Evolutionary conservation across 805 yeast species (phyloP), one percentile per base, ranked within the genome.

Genomic region (Helenozyma rhizophorensis): DNA sequence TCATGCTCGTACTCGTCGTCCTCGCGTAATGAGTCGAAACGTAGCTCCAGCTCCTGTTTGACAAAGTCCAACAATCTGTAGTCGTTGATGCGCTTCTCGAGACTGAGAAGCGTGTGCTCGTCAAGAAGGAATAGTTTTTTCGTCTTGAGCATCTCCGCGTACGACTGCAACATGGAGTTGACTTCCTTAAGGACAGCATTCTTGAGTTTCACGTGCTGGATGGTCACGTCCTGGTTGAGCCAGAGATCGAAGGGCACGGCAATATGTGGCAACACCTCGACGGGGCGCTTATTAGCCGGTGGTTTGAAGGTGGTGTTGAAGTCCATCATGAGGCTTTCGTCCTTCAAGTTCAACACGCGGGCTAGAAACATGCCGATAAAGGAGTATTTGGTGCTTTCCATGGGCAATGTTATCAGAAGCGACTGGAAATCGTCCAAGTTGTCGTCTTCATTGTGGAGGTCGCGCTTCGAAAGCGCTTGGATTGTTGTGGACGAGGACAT

Each of bases 191-290:
- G 42, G 30, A 65, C 37, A 11, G 55, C 40, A 14, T 50, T 51
- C 39, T 66, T 66, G 25, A 60, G 46, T 30, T 52, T 56, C 31
- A 52, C 40, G 34, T 62, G 60, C 22, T 51, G 49, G 30, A 65
- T 49, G 11, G 37, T 35, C 8, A 64, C 48, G 9, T 57, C 59
- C 14, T 56, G 58, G 21, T 44, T 40, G 19, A 58, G 43, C 72
- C 72, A 66, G 14, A 62, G 37, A 38, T 65, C 69, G 14, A 34
- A 35, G 4, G 72, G 70, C 9, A 65, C 46, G 2, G 47, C 42
- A 2, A 65, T 46, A 23, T 53, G 58, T 16, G 65, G 63, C 23
- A 65, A 36, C 12, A 62, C 43, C 27, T 62, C 68, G 11, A 39
- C 36, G 9, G 43, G 36, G 2, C 25, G 15, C 8, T 11, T 14